Evolutionary conservation across 2,329 filamentous ascomycete genomes (phyloP).

Genomic region (Cordyceps fumosorosea): DNA sequence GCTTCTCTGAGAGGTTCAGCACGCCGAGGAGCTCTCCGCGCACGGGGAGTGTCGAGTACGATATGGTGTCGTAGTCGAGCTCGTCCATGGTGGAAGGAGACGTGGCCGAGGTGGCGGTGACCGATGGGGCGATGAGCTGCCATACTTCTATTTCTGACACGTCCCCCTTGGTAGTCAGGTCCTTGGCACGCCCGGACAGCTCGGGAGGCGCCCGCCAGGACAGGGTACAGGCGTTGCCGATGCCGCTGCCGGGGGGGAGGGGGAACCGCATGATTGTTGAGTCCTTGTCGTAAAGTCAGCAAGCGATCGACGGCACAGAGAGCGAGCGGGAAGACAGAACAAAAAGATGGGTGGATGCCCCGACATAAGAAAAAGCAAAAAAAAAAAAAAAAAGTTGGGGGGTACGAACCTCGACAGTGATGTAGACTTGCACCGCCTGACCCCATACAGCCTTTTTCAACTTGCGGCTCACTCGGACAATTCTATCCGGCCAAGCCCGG

Average conservation of each 20-base stretch:
- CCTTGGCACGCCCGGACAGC: not conserved
- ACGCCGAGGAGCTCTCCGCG: constrained; percentile 11
- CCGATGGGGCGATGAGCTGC: constrained; percentile 1
- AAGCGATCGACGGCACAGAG: no score
- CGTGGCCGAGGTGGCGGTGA: not conserved
- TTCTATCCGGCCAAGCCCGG: not conserved
- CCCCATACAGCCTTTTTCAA: constrained; percentile 4
- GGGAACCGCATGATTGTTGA: constrained; percentile 3
- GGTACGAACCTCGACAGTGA: constrained; percentile 4
- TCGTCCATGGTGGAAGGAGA: not conserved
- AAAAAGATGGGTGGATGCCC: no score
- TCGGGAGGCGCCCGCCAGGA: constrained; percentile 1
- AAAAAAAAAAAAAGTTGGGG: not conserved
- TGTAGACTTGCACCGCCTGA: not conserved
- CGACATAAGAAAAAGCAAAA: not conserved
- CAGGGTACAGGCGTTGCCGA: not conserved
- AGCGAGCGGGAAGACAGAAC: no score
- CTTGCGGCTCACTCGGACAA: constrained; percentile 2
- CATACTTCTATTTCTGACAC: constrained; percentile 6
- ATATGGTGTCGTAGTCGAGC: constrained; percentile 9
- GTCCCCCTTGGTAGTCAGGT: constrained; percentile 9
- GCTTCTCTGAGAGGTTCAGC: not conserved
- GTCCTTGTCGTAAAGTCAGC: not conserved
- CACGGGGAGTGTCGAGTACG: constrained; percentile 8
- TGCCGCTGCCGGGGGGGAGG: not conserved